A percentile compares a stretch with the other conserved stretches of the same genome.
Evolutionary conservation across 441 rosid genomes (phyloP).

Genomic region (Viola pubescens): DNA sequence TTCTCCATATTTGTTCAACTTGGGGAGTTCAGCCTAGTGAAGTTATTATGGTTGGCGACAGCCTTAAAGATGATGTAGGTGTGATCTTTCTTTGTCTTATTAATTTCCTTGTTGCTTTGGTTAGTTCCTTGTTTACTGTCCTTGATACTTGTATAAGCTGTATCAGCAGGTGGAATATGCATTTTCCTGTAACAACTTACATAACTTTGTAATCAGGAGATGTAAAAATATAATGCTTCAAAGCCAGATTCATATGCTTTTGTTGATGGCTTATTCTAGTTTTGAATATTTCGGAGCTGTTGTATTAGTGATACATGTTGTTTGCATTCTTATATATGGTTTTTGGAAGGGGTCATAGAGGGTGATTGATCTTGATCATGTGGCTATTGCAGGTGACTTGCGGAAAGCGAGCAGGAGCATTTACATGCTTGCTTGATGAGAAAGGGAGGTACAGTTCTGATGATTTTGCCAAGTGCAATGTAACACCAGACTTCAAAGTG

Average conservation of each 20-base stretch:
- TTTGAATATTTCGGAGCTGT: no score
- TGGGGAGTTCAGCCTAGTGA: slow-evolving; percentile 76
- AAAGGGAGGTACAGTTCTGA: slow-evolving; percentile 48
- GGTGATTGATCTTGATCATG: slow-evolving; percentile 10
- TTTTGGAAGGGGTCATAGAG: background rate
- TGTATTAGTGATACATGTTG: no score
- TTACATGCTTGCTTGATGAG: slow-evolving; percentile 85
- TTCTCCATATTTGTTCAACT: slow-evolving; percentile 71
- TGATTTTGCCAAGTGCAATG: slow-evolving; percentile 40
- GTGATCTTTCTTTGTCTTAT: background rate
- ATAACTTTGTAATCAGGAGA: no score
- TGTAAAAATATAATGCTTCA: no score
- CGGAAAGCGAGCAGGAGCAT: slow-evolving; percentile 79
- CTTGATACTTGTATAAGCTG: background rate
- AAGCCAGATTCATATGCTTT: no score
- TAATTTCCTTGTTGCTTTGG: background rate
- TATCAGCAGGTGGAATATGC: no score
- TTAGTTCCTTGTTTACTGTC: background rate
- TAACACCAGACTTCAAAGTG: slow-evolving; percentile 70
- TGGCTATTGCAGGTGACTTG: slow-evolving; percentile 54
- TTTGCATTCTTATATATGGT: background rate
- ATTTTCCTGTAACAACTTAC: no score
- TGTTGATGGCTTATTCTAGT: no score
- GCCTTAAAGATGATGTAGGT: slow-evolving; percentile 92
- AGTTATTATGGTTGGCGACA: slow-evolving; percentile 95